phyloP scores from a whole-genome alignment of 257 asterid genomes.

The Solanum okadae region DNA sequence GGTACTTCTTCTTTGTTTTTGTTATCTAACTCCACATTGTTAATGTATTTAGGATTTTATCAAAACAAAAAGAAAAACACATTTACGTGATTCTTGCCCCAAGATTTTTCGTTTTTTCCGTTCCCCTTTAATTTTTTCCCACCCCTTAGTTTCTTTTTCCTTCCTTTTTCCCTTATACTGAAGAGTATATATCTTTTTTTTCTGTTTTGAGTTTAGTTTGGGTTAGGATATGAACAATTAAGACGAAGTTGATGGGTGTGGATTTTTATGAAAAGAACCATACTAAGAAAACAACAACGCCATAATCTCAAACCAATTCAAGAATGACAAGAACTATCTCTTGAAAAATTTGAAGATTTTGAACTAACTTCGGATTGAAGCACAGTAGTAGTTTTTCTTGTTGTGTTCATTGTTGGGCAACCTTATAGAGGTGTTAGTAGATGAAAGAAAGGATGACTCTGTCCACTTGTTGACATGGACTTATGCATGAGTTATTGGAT shows the following conservation, averaged over 20 bases:
- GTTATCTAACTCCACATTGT: not conserved
- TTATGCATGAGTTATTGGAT: not conserved
- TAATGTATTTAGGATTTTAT: not conserved
- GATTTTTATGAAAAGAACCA: not conserved
- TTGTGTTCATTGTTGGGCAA: not conserved
- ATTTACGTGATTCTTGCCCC: not conserved
- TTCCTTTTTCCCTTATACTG: not conserved
- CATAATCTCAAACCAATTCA: not conserved
- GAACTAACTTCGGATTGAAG: not conserved
- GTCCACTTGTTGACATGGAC: not conserved
- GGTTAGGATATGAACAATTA: not conserved
- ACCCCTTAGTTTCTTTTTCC: not conserved
- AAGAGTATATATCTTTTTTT: not conserved
- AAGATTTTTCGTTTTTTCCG: not conserved
- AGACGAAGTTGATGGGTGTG: not conserved
- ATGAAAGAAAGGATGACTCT: not conserved
- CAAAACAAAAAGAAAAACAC: not conserved
- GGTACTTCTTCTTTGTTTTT: constrained; percentile 21
- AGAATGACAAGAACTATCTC: not conserved
- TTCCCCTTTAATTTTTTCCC: no score
- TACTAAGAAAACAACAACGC: not conserved
- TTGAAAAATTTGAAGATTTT: not conserved
- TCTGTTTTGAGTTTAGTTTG: not conserved
- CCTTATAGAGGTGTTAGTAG: not conserved
- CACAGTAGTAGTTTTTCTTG: not conserved